Evolutionary conservation across 352 stramenopile genomes (phyloP), one percentile per base, ranked within the genome.

Genomic region (Phytophthora uliginosa): DNA sequence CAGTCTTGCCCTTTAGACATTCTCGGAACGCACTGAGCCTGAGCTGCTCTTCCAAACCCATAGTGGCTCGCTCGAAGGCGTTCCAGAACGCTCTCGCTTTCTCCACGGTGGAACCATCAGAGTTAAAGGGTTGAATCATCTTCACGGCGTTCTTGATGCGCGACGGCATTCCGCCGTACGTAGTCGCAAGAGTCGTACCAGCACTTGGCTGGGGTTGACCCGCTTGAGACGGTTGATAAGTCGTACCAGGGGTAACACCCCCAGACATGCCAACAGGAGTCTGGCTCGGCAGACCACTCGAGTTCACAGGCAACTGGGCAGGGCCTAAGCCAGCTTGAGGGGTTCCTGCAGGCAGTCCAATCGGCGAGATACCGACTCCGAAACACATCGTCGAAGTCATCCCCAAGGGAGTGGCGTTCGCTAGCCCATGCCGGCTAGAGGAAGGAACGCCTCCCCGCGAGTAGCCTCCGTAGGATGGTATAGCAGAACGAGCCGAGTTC

Each of bases 1-100:
- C 50, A 8, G 24, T 55, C 50, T 55, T 55, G 15, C 50, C 20
- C 50, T 55, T 55, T 22, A 55, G 15, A 12, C 50, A 55, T 42
- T 42, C 34, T 15, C 34, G 34, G 7, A 42, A 42, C 34, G 34
- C 34, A 5, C 34, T 42, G 34, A 42, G 34, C 34, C 34, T 42
- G 4, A 42, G 34, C 2, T 42, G 34, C 15, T 42, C 34, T 42
- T 42, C 34, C 13, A 42, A 15, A 42, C 34, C 34, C 34, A 42
- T 5, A 10, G 34, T 42, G 34, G 34, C 34, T 42, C 13, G 8
- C 13, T 42, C 34, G 13, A 42, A 42, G 0, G 34, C 34, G 34
- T 42, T 42, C 34, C 34, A 42, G 34, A 42, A 42, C 8, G 34
- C 34, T 42, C 34, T 42, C 8, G 34, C 34, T 7, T 42, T 42